Base-by-base conservation (phyloP, 75 land plant species). In the Chamaecyparis obtusa region DNA sequence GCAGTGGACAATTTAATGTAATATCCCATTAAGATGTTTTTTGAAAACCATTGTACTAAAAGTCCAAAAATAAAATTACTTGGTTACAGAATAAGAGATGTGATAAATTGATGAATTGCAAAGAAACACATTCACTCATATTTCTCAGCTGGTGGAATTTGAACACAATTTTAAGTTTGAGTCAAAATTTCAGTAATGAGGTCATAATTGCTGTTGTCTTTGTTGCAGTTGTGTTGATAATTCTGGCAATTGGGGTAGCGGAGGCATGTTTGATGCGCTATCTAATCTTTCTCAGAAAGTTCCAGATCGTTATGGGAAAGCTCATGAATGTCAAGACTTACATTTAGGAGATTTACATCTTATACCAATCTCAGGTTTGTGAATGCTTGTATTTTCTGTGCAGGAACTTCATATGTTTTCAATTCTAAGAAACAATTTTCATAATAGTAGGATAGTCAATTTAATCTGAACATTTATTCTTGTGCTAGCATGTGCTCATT, bases 211-310 rank as follows among this genome's bases (percentile, higher is more conserved):
- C 55, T 51, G 15, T 51, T 14, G 16, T 51, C 15, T 51, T 51
- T 51, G 56, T 86, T 84, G 78, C 94, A 97, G 99, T 78, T 95
- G 91, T 88, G 91, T 96, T 84, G 99, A 97, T 87, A 85, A 93
- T 77, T 97, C 99, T 81, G 99, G 99, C 15, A 93, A 21, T 17
- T 97, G 99, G 99, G 99, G 99, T 37, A 90, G 86, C 76, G 97
- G 99, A 27, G 99, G 99, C 48, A 92, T 97, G 95, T 96, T 97
- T 90, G 91, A 89, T 91, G 96, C 99, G 32, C 85, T 97, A 55
- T 90, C 90, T 9, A 90, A 86, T 79, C 91, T 97, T 76, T 97
- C 99, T 72, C 35, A 84, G 3, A 83, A 83, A 24, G 84, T 96
- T 43, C 93, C 96, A 48, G 91, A 92, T 84, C 92, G 94, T 43